Base-by-base conservation (phyloP, 2,329 filamentous ascomycete genomes). In the Phialophora expanda region DNA sequence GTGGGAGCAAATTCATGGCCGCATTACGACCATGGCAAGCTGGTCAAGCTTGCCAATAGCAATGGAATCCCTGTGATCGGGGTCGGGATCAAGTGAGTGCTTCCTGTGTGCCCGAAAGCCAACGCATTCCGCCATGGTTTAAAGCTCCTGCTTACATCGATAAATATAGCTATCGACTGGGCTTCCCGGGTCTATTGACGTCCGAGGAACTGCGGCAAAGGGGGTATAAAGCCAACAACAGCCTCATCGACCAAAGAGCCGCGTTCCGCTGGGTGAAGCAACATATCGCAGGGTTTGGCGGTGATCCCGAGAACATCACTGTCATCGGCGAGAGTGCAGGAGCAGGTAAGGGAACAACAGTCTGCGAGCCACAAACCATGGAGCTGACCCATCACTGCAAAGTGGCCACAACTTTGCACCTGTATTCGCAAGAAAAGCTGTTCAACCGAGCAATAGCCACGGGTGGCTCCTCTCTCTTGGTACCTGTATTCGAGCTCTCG, bases 1-100 rank as follows among this genome's bases (percentile, higher is more conserved):
- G 69, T 86, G 44, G 85, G 85, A 2, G 82, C 82, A 3, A 83
- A 80, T 50, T 84, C 79, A 51, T 86, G 82, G 77, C 84, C 84
- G 0, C 82, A 85, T 44, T 84, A 83, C 68, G 80, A 85, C 66
- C 74, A 80, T 22, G 74, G 74, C 4, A 73, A 78, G 0, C 66
- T 86, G 4, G 82, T 85, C 3, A 78, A 78, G 66, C 69, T 83
- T 4, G 82, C 82, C 0, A 73, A 74, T 0, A 77, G 80, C 14
- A 77, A 77, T 20, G 79, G 77, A 0, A 75, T 78, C 30, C 83
- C 84, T 0, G 76, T 85, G 3, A 79, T 86, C 55, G 79, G 77
- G 3, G 76, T 82, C 8, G 74, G 75, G 0, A 78, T 82, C 61
- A 83, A 82, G 81, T 82, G 71, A 68, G 76, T 62, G 17, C 26